Evolutionary conservation across 164 flowering plant species (phyloP).

Genomic region (Euptelea pleiosperma): DNA sequence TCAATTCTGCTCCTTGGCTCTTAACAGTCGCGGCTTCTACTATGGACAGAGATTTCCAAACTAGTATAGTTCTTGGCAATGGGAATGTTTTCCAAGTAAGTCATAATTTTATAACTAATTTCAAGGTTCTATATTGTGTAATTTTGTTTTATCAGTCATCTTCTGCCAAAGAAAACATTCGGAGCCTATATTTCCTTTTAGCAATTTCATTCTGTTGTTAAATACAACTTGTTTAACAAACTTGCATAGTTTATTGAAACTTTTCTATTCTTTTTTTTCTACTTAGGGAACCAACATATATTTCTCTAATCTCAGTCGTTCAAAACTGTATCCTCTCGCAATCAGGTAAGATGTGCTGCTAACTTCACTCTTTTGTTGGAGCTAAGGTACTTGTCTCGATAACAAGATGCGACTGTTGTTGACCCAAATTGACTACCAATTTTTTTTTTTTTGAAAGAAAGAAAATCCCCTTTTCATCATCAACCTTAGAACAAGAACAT

Average conservation of each 20-base stretch:
- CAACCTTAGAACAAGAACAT: too few species aligned
- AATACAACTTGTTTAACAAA: not conserved
- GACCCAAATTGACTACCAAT: too few species aligned
- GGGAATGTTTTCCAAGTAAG: slow-evolving; percentile 39
- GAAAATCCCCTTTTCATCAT: too few species aligned
- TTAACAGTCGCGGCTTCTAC: slow-evolving; percentile 61
- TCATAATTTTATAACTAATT: too few species aligned
- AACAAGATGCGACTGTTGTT: too few species aligned
- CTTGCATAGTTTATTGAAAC: not conserved
- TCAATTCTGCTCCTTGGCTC: slow-evolving; percentile 66
- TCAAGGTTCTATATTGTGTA: too few species aligned
- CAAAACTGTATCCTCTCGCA: slow-evolving; percentile 43
- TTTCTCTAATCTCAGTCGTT: slow-evolving; percentile 47
- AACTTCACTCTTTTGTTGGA: slow-evolving; percentile 44
- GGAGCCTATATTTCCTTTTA: not conserved
- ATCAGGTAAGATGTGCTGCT: slow-evolving; percentile 44
- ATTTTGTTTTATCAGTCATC: too few species aligned
- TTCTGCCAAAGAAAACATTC: too few species aligned
- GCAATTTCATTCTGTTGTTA: not conserved
- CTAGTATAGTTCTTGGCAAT: slow-evolving; percentile 52
- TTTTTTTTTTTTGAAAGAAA: too few species aligned
- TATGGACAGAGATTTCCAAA: slow-evolving; percentile 54
- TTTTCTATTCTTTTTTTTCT: slow-evolving; percentile 1
- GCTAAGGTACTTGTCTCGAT: slow-evolving; percentile 45
- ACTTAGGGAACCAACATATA: slow-evolving; percentile 56